Evolutionary conservation across 176 grass and related monocot species (phyloP).

Genomic region (Paspalum notatum): DNA sequence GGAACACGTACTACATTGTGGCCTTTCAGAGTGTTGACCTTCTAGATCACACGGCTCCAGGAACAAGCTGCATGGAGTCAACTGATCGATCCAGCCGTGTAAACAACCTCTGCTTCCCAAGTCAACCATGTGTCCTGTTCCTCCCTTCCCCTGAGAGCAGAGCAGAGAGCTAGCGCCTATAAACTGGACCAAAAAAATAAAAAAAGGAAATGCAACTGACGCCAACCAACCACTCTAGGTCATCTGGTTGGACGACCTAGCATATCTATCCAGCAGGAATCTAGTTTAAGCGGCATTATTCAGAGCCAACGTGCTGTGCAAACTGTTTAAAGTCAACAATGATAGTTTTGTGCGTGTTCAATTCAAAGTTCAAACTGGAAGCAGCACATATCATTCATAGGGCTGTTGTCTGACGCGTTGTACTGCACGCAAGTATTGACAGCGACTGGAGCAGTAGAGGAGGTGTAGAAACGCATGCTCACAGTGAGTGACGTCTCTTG

Average conservation of each 20-base stretch:
- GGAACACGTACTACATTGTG: neutral
- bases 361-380: neutral
- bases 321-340: slow-evolving; percentile 12
- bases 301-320: slow-evolving; percentile 26
- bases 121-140: slow-evolving; percentile 45
- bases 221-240: slow-evolving; percentile 9
- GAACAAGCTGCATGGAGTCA: slow-evolving; percentile 18
- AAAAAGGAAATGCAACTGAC: slow-evolving; percentile 9
- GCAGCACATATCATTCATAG: slow-evolving; percentile 3
- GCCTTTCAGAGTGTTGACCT: slow-evolving; percentile 12
- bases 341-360: neutral
- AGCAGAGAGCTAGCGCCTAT: too few species aligned
- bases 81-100: slow-evolving; percentile 24
- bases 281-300: slow-evolving; percentile 20
- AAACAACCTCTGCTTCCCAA: slow-evolving; percentile 41
- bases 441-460: slow-evolving; percentile 25
- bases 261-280: neutral
- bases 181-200: neutral
- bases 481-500: neutral
- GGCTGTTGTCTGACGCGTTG: neutral
- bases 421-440: neutral
- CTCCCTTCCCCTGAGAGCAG: neutral
- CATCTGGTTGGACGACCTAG: neutral
- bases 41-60: neutral
- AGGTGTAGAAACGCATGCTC: neutral